These are phyloP conservation scores for Linnemannia hyalina DNA, from an alignment of 192 early-diverging fungal genomes.

Conservation along the genomic window DNA sequence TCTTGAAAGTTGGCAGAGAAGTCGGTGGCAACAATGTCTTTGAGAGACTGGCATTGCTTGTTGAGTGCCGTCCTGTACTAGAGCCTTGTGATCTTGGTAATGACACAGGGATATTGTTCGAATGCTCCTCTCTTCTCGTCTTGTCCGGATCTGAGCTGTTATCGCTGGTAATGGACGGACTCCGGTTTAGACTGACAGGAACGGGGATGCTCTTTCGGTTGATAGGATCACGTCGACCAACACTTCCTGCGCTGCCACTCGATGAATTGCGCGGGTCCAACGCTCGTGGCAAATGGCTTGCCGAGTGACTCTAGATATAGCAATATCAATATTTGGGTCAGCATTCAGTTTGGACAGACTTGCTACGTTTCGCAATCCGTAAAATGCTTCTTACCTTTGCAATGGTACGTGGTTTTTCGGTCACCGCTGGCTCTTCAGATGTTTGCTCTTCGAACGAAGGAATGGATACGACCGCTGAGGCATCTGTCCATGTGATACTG, in stretches of 20 bases:
- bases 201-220: conserved; percentile 26
- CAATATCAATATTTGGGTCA: background rate
- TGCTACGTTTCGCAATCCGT: background rate
- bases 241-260: conserved; percentile 10
- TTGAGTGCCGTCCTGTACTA: background rate
- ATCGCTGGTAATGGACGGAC: conserved; percentile 36
- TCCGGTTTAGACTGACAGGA: background rate
- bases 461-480: conserved; percentile 8
- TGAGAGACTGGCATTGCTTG: background rate
- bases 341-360: background rate
- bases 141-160: conserved; percentile 48
- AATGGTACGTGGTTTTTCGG: background rate
- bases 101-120: conserved; percentile 19
- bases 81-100: conserved; percentile 13
- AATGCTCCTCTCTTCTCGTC: conserved; percentile 1
- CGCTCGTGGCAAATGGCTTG: background rate
- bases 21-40: background rate
- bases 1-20: background rate
- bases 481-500: conserved; percentile 7
- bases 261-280: background rate
- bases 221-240: background rate
- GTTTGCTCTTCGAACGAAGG: background rate
- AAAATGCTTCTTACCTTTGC: conserved; percentile 6
- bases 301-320: conserved; percentile 14
- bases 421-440: background rate